Percentiles rank a stretch among this genome's conserved stretches.
phyloP scores from a whole-genome alignment of 169 alveolate genomes.

The Haemoproteus tartakovskyi region DNA sequence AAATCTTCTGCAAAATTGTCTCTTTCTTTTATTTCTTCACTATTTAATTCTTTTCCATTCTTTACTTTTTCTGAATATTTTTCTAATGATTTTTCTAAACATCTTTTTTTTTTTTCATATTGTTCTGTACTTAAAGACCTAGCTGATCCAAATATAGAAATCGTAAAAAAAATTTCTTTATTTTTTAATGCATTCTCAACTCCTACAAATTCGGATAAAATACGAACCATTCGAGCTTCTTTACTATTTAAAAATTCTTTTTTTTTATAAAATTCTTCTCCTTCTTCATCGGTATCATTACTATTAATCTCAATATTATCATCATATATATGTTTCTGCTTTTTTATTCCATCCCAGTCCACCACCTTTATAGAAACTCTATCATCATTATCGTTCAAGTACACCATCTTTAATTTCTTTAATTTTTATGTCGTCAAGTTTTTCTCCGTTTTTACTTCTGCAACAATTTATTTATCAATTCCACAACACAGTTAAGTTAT shows the following conservation, averaged over 20 bases:
- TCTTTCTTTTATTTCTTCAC: constrained; percentile 4
- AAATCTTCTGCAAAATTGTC: constrained; percentile 10
- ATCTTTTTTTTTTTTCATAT: constrained; percentile 35
- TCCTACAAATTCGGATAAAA: constrained; percentile 72
- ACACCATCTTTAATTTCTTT: too few relatives aligned
- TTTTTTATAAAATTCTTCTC: constrained; percentile 68
- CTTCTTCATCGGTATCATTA: constrained; percentile 26
- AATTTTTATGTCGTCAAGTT: too few relatives aligned
- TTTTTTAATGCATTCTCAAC: constrained; percentile 68
- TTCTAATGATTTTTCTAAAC: constrained; percentile 12
- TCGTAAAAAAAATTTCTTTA: constrained; percentile 66
- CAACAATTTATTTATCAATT: too few relatives aligned
- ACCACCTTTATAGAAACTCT: too few relatives aligned
- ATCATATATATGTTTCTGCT: background rate
- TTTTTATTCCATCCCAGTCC: background rate
- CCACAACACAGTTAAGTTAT: too few relatives aligned
- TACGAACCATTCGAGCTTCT: constrained; percentile 73
- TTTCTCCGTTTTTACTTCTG: too few relatives aligned
- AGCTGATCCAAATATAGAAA: constrained; percentile 72
- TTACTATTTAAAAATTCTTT: constrained; percentile 64
- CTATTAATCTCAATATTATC: constrained; percentile 1
- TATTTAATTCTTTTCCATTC: background rate
- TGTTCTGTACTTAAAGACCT: constrained; percentile 55
- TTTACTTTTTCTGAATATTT: constrained; percentile 3
- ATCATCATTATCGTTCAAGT: too few relatives aligned